Conservation (phyloP, 148 eudicot species). For the Diospyros lotus region DNA sequence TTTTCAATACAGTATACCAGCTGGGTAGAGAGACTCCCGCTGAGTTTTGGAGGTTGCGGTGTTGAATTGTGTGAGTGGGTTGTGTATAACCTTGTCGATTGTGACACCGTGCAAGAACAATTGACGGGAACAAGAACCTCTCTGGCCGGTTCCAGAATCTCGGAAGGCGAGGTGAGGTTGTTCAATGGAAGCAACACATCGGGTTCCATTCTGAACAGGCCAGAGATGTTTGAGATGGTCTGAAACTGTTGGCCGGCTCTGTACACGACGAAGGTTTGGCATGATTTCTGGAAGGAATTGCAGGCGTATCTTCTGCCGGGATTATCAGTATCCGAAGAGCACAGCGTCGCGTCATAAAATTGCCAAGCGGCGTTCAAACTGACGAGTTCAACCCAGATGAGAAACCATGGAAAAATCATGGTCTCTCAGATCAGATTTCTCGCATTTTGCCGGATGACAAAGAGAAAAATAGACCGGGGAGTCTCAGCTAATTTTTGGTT, state of each 20-base stretch:
- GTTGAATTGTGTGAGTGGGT: too few species aligned
- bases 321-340: slow-evolving; percentile 15
- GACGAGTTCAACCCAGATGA: slow-evolving; percentile 11
- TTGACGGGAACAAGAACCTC: slow-evolving; percentile 34
- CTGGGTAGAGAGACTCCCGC: too few species aligned
- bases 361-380: slow-evolving; percentile 20
- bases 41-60: too few species aligned
- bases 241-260: slow-evolving; percentile 22
- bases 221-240: slow-evolving; percentile 26
- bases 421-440: neutral
- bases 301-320: slow-evolving; percentile 39
- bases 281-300: slow-evolving; percentile 18
- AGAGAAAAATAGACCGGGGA: neutral
- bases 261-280: slow-evolving; percentile 32
- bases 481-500: neutral
- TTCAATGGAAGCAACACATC: slow-evolving; percentile 24
- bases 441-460: neutral
- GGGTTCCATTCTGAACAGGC: slow-evolving; percentile 16
- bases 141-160: slow-evolving; percentile 24
- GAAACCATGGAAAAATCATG: slow-evolving; percentile 18
- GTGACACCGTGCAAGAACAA: slow-evolving; percentile 30
- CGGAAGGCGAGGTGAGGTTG: slow-evolving; percentile 16
- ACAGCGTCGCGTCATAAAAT: slow-evolving; percentile 32
- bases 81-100: too few species aligned
- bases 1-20: too few species aligned